These are phyloP conservation scores for Phoma sp. DNA, from an alignment of 2,329 filamentous ascomycete species.

Conservation along the genomic window DNA sequence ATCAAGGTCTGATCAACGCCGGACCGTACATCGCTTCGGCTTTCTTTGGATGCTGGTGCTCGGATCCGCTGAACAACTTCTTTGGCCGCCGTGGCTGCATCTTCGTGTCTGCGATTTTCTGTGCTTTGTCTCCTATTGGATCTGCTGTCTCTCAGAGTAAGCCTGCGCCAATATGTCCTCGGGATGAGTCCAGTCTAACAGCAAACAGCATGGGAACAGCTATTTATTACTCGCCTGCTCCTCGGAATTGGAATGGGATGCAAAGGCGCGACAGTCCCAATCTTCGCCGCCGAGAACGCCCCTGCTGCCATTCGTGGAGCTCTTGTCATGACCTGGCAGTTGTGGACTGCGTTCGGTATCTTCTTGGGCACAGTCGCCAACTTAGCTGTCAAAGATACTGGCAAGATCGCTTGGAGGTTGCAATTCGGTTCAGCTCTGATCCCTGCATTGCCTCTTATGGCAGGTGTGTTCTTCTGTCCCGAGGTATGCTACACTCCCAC, in stretches of 20 bases:
- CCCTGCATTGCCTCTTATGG: slow-evolving; percentile 46
- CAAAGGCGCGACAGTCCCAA: slow-evolving; percentile 55
- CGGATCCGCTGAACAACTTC: slow-evolving; percentile 41
- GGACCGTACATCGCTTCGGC: slow-evolving; percentile 42
- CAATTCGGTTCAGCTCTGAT: slow-evolving; percentile 51
- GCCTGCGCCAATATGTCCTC: too few species aligned
- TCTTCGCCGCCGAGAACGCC: slow-evolving; percentile 57
- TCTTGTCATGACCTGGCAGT: slow-evolving; percentile 57
- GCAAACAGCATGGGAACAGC: slow-evolving; percentile 52
- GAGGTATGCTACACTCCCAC: too few species aligned
- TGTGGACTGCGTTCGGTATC: slow-evolving; percentile 55
- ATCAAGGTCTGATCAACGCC: slow-evolving; percentile 43
- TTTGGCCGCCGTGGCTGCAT: slow-evolving; percentile 44
- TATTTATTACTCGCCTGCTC: slow-evolving; percentile 48
- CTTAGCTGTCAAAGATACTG: slow-evolving; percentile 50
- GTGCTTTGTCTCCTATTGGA: slow-evolving; percentile 45
- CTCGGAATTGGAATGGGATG: slow-evolving; percentile 55
- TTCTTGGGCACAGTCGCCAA: slow-evolving; percentile 53
- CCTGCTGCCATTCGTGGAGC: slow-evolving; percentile 59
- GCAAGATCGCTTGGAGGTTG: slow-evolving; percentile 48
- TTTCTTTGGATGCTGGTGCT: slow-evolving; percentile 36
- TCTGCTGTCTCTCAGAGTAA: slow-evolving; percentile 44
- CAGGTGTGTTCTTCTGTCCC: slow-evolving; percentile 52
- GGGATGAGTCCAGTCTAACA: too few species aligned
- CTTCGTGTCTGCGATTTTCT: slow-evolving; percentile 46